Conservation (phyloP, 495 filamentous ascomycete genomes). For the Cercophora scortea region DNA sequence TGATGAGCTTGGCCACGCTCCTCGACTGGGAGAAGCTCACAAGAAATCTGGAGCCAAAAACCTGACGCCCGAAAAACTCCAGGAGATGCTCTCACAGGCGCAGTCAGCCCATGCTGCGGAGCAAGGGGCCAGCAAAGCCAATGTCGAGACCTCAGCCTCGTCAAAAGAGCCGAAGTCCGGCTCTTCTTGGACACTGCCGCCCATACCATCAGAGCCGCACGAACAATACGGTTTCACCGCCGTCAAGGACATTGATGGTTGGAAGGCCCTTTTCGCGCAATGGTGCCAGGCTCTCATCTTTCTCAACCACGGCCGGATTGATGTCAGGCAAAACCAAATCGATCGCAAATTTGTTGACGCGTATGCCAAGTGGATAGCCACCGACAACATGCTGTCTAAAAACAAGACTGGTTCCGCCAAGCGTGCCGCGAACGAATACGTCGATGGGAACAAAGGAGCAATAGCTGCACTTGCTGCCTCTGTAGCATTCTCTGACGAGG, state of each 20-base stretch:
- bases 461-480: too few relatives aligned
- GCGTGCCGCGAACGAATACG: background rate
- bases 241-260: conserved; percentile 4
- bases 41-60: background rate
- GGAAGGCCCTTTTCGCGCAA: conserved; percentile 9
- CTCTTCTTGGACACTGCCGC: conserved; percentile 1
- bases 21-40: background rate
- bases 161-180: background rate
- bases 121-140: background rate
- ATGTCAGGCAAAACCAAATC: background rate
- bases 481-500: too few relatives aligned
- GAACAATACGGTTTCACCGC: background rate
- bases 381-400: conserved; percentile 8
- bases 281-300: conserved; percentile 13
- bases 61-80: background rate
- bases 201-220: background rate
- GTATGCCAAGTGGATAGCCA: conserved; percentile 12
- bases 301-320: conserved; percentile 8
- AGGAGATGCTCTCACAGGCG: background rate
- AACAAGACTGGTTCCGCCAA: conserved; percentile 5
- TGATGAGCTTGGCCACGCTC: background rate
- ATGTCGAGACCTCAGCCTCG: background rate
- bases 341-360: background rate
- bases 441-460: too few relatives aligned
- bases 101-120: background rate